These are phyloP conservation scores for Arabidopsis suecica DNA, from an alignment of 345 rosid genomes.

Conservation along the genomic window DNA sequence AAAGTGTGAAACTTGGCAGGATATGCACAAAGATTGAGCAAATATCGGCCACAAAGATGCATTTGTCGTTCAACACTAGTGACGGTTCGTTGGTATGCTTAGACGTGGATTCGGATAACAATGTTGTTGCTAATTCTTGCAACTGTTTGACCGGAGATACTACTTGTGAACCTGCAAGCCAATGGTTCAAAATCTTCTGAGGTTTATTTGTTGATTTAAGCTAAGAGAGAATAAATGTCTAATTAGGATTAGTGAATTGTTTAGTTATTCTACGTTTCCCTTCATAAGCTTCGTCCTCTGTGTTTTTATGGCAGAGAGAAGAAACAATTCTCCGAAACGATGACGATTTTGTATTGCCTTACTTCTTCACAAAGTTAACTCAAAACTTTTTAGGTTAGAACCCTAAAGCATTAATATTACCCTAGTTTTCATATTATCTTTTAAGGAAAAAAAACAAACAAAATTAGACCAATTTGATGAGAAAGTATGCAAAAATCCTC, in stretches of 20 bases:
- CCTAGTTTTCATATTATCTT: too few species aligned
- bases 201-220: neutral
- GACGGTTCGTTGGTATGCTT: conserved; percentile 63
- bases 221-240: conserved; percentile 1
- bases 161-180: conserved; percentile 66
- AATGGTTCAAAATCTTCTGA: conserved; percentile 72
- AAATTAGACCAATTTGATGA: too few species aligned
- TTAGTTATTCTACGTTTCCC: neutral
- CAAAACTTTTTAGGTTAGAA: too few species aligned
- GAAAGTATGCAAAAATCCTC: neutral
- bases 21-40: conserved; percentile 61
- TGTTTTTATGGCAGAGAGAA: too few species aligned
- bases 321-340: too few species aligned
- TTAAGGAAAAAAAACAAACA: too few species aligned
- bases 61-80: conserved; percentile 53
- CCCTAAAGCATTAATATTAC: too few species aligned
- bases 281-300: too few species aligned
- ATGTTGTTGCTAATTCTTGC: conserved; percentile 53
- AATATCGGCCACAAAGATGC: conserved; percentile 83
- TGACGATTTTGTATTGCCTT: too few species aligned
- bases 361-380: too few species aligned
- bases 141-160: conserved; percentile 58
- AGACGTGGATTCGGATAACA: conserved; percentile 61
- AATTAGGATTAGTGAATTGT: neutral
- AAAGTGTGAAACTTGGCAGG: conserved; percentile 50